A percentile compares a stretch with the other conserved stretches of the same genome.
These are phyloP conservation scores for Ailanthus altissimus DNA, from an alignment of 345 rosid species.

Conservation along the genomic window DNA sequence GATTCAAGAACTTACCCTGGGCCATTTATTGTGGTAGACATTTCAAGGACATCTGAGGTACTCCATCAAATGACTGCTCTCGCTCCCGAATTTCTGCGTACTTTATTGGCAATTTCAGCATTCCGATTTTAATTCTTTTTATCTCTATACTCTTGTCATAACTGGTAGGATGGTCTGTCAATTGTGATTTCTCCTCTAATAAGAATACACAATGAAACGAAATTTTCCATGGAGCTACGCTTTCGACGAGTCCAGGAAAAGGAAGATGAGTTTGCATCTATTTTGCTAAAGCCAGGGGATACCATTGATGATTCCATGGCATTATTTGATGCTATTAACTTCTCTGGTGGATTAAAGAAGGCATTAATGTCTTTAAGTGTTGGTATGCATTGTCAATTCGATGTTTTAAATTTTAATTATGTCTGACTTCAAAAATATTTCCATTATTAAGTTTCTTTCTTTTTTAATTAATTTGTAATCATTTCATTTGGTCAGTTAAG, in stretches of 20 bases:
- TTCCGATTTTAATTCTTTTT: slow-evolving; percentile 4
- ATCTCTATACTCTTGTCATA: not conserved
- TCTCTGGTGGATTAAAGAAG: slow-evolving; percentile 74
- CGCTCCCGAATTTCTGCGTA: not conserved
- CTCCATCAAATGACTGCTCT: slow-evolving; percentile 22
- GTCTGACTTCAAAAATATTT: slow-evolving; percentile 7
- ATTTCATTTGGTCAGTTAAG: not conserved
- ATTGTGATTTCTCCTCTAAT: slow-evolving; percentile 80
- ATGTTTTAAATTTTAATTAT: slow-evolving; percentile 4
- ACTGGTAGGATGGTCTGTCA: slow-evolving; percentile 75
- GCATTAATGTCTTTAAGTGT: slow-evolving; percentile 74
- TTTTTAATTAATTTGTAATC: not conserved
- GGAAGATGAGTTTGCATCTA: slow-evolving; percentile 56
- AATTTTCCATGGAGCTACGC: slow-evolving; percentile 71
- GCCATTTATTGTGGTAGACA: slow-evolving; percentile 75
- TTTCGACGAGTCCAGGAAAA: slow-evolving; percentile 67
- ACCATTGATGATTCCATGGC: slow-evolving; percentile 84
- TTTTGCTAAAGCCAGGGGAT: slow-evolving; percentile 70
- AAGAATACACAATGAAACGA: slow-evolving; percentile 82
- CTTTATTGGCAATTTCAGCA: slow-evolving; percentile 15
- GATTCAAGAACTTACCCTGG: slow-evolving; percentile 89
- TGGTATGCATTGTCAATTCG: slow-evolving; percentile 51
- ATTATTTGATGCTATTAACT: slow-evolving; percentile 67
- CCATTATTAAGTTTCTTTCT: not conserved
- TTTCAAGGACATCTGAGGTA: slow-evolving; percentile 74